Evolutionary conservation across 164 flowering plant genomes (phyloP).

Genomic region (Paratinospora sagittata): DNA sequence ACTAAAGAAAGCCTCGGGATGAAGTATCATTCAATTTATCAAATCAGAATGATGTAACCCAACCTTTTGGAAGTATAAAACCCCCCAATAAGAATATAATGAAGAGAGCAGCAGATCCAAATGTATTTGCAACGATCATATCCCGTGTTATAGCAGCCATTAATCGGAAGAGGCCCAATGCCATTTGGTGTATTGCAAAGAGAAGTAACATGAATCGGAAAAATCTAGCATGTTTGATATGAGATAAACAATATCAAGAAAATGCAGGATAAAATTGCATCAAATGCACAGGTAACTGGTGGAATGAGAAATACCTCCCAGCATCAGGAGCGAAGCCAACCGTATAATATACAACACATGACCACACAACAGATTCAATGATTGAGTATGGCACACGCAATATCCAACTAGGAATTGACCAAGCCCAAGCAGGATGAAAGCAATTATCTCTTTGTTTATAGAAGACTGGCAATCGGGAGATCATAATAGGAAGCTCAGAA

Average conservation of each 20-base stretch:
- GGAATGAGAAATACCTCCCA: constrained; percentile 52
- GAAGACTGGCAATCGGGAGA: constrained; percentile 76
- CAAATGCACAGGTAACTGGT: neutral
- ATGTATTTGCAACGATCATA: constrained; percentile 67
- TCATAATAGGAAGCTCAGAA: constrained; percentile 76
- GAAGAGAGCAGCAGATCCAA: constrained; percentile 63
- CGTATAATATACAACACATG: constrained; percentile 61
- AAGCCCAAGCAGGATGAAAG: constrained; percentile 92
- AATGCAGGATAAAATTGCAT: constrained; percentile 7
- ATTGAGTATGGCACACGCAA: constrained; percentile 82
- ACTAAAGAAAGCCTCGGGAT: neutral
- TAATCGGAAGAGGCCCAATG: constrained; percentile 68
- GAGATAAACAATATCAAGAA: constrained; percentile 10
- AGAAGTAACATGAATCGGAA: constrained; percentile 63
- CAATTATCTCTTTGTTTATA: constrained; percentile 82
- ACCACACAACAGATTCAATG: constrained; percentile 76
- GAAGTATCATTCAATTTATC: neutral
- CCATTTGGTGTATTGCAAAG: constrained; percentile 82
- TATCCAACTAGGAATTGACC: constrained; percentile 66
- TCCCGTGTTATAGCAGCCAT: constrained; percentile 70
- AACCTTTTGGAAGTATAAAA: constrained; percentile 81
- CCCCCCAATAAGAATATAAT: constrained; percentile 66
- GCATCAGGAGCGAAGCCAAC: constrained; percentile 74
- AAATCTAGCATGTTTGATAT: constrained; percentile 48
- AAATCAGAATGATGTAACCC: constrained; percentile 1